A percentile compares a stretch with the other conserved stretches of the same genome.
phyloP scores from a whole-genome alignment of 768 basidiomycete species.

The Suillus hirtellus region DNA sequence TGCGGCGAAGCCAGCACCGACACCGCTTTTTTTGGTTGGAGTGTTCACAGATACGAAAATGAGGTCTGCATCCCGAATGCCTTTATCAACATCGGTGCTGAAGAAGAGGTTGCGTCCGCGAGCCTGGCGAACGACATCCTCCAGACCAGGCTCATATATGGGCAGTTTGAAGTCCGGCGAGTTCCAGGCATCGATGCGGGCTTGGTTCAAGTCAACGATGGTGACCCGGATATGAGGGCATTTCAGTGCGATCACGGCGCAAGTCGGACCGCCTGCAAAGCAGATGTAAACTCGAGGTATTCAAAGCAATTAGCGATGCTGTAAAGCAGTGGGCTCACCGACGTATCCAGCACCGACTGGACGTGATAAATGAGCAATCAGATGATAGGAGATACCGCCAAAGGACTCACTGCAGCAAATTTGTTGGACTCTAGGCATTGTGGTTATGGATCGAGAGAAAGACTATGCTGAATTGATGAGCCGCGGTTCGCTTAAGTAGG shows the following conservation, averaged over 20 bases:
- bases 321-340: slow-evolving; percentile 49
- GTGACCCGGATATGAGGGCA: slow-evolving; percentile 93
- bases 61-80: slow-evolving; percentile 91
- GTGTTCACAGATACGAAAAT: slow-evolving; percentile 99
- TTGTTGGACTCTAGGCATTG: slow-evolving; percentile 61
- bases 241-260: slow-evolving; percentile 91
- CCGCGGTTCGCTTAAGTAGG: not conserved
- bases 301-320: slow-evolving; percentile 7
- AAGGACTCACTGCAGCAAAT: slow-evolving; percentile 83
- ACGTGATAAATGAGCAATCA: slow-evolving; percentile 15
- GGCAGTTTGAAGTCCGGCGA: slow-evolving; percentile 79
- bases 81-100: slow-evolving; percentile 91
- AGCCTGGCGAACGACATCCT: slow-evolving; percentile 82
- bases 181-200: slow-evolving; percentile 97
- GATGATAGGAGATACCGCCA: slow-evolving; percentile 2
- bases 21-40: slow-evolving; percentile 96
- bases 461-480: not conserved
- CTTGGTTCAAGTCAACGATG: slow-evolving; percentile 96
- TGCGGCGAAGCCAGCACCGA: slow-evolving; percentile 97
- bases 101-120: slow-evolving; percentile 97
- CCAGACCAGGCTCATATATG: slow-evolving; percentile 97
- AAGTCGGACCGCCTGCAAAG: slow-evolving; percentile 83
- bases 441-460: not conserved
- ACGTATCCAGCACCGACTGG: slow-evolving; percentile 91
- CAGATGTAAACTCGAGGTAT: slow-evolving; percentile 19